These are phyloP conservation scores for Lycium ferocissimum DNA, from an alignment of 257 asterid genomes.

Conservation along the genomic window DNA sequence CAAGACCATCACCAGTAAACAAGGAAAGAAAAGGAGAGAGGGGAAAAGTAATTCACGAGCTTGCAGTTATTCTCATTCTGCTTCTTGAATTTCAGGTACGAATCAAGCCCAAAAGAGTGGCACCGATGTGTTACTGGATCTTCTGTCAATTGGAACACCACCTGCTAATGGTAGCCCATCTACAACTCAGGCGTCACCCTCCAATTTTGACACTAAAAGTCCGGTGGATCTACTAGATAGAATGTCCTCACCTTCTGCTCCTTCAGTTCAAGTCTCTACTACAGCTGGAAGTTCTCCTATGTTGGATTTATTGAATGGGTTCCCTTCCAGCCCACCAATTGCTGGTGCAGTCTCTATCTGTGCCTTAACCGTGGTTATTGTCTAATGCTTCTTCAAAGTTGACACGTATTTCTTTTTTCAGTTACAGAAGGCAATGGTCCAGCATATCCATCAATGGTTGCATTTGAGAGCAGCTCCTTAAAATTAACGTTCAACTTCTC, in stretches of 20 bases:
- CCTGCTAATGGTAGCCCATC: slow-evolving; percentile 64
- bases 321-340: slow-evolving; percentile 60
- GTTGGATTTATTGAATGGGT: slow-evolving; percentile 85
- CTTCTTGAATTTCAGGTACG: slow-evolving; percentile 53
- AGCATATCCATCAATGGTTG: slow-evolving; percentile 74
- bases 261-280: slow-evolving; percentile 51
- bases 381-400: slow-evolving; percentile 32
- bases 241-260: slow-evolving; percentile 61
- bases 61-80: slow-evolving; percentile 22
- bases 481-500: slow-evolving; percentile 75
- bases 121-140: slow-evolving; percentile 78
- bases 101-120: slow-evolving; percentile 66
- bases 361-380: slow-evolving; percentile 30
- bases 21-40: background rate
- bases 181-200: slow-evolving; percentile 53
- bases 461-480: slow-evolving; percentile 84
- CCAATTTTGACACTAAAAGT: slow-evolving; percentile 58
- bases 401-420: slow-evolving; percentile 33
- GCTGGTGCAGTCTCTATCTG: slow-evolving; percentile 55
- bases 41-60: background rate
- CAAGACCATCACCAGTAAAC: background rate
- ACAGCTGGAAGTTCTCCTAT: slow-evolving; percentile 69
- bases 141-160: slow-evolving; percentile 86
- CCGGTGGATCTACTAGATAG: slow-evolving; percentile 56
- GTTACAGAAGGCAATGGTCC: slow-evolving; percentile 70